A percentile compares a stretch with the other conserved stretches of the same genome.
phyloP scores from a whole-genome alignment of 192 early-diverging fungal species.

The Coemansia sp. region DNA sequence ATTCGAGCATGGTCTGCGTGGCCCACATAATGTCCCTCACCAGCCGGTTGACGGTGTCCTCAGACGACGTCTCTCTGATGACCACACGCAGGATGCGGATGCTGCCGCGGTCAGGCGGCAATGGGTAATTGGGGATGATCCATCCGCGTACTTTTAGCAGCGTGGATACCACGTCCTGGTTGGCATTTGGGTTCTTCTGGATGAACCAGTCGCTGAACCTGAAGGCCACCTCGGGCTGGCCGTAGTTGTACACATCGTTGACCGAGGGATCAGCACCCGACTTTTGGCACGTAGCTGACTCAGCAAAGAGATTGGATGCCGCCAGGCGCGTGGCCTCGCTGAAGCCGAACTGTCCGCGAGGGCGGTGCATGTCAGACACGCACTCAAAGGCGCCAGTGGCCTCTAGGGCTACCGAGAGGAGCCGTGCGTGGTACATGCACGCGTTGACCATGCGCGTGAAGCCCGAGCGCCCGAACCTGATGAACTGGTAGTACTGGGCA shows the following conservation, averaged over 20 bases:
- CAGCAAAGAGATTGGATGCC: slow-evolving; percentile 24
- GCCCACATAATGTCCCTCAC: slow-evolving; percentile 57
- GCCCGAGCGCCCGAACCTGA: slow-evolving; percentile 67
- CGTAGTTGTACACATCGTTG: slow-evolving; percentile 50
- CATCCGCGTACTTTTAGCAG: slow-evolving; percentile 66
- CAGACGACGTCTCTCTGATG: slow-evolving; percentile 58
- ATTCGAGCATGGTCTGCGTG: slow-evolving; percentile 51
- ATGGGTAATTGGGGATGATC: slow-evolving; percentile 77
- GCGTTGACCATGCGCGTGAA: slow-evolving; percentile 68
- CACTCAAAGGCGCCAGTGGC: slow-evolving; percentile 62
- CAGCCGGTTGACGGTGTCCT: slow-evolving; percentile 56
- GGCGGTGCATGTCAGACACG: slow-evolving; percentile 62
- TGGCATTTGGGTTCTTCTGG: slow-evolving; percentile 51
- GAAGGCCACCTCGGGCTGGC: slow-evolving; percentile 65
- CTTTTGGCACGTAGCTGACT: background rate
- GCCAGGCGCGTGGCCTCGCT: slow-evolving; percentile 23
- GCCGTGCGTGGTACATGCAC: slow-evolving; percentile 57
- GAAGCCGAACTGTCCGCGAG: slow-evolving; percentile 51
- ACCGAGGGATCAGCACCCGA: slow-evolving; percentile 26
- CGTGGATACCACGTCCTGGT: slow-evolving; percentile 60
- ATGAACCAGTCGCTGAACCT: slow-evolving; percentile 59
- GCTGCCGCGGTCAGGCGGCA: slow-evolving; percentile 54
- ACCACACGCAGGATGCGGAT: slow-evolving; percentile 67
- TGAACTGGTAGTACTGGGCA: slow-evolving; percentile 81
- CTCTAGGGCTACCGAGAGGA: slow-evolving; percentile 57